Evolutionary conservation across 1,139 yeast genomes (phyloP), one percentile per base, ranked within the genome.

Genomic region (Hansenula lynferdii): DNA sequence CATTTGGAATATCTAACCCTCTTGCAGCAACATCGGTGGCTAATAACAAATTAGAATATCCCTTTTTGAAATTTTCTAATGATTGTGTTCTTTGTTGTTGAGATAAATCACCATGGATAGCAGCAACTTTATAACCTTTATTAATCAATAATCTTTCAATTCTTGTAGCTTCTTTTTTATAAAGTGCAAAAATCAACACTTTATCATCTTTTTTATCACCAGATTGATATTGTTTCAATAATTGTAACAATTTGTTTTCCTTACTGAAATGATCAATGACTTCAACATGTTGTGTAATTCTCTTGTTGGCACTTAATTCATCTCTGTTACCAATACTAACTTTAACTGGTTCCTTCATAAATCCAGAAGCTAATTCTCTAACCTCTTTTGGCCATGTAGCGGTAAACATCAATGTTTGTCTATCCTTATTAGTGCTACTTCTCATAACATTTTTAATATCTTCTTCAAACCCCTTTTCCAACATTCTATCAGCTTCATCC

Each of bases 11-110:
- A 64, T 92, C 99, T 51, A 92, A 75, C 47, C 99, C 99, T 69
- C 99, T 79, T 26, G 98, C 98, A 33, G 99, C 99, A 40, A 92
- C 99, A 69, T 94, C 98, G 2, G 99, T 92, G 27, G 99, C 99
- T 53, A 92, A 72, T 58, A 92, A 67, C 40, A 92, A 68, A 54
- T 76, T 82, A 43, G 84, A 73, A 38, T 73, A 73, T 31, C 98
- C 98, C 24, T 72, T 62, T 64, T 94, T 94, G 73, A 92, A 92
- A 49, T 81, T 80, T 35, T 80, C 82, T 46, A 92, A 69, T 3
- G 99, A 96, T 50, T 70, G 77, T 4, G 96, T 84, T 66, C 99
- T 82, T 65, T 92, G 97, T 42, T 75, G 83, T 67, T 92, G 99
- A 37, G 87, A 76, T 56, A 92, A 72, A 60, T 92, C 98, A 43